A percentile compares a stretch with the other conserved stretches of the same genome.
Evolutionary conservation across 1,284 basidiomycete species (phyloP).

Genomic region (Rhodotorula sp.): DNA sequence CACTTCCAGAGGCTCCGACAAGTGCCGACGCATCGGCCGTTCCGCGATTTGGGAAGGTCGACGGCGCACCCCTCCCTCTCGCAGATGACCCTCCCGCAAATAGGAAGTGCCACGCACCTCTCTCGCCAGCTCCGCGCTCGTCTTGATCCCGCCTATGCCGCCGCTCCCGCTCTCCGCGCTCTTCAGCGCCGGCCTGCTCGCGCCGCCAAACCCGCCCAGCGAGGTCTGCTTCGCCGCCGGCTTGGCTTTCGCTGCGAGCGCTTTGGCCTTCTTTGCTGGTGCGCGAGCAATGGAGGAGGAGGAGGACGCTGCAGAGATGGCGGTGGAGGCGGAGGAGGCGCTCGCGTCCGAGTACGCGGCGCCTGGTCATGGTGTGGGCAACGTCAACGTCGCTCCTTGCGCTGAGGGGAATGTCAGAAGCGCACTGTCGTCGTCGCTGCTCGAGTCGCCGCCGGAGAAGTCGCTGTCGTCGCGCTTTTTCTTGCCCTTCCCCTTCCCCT

Average conservation of each 20-base stretch:
- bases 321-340: constrained; percentile 43
- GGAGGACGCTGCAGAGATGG: constrained; percentile 13
- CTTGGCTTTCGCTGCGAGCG: constrained; percentile 9
- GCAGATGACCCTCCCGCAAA: too few relatives aligned
- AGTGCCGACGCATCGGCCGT: too few relatives aligned
- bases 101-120: constrained; percentile 22
- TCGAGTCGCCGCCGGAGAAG: constrained; percentile 12
- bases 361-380: constrained; percentile 10
- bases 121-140: constrained; percentile 25
- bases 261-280: constrained; percentile 12
- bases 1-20: too few relatives aligned
- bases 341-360: constrained; percentile 42
- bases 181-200: constrained; percentile 35
- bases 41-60: not conserved
- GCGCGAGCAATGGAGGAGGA: constrained; percentile 1
- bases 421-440: constrained; percentile 4
- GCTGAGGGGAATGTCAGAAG: not conserved
- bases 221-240: constrained; percentile 17
- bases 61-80: not conserved
- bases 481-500: constrained; percentile 14
- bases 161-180: constrained; percentile 40
- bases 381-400: not conserved
- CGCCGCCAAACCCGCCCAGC: not conserved
- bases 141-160: constrained; percentile 32
- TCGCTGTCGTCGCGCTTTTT: constrained; percentile 31